Base-by-base conservation (phyloP, 345 rosid genomes). In the Eucalyptus curtisii region DNA sequence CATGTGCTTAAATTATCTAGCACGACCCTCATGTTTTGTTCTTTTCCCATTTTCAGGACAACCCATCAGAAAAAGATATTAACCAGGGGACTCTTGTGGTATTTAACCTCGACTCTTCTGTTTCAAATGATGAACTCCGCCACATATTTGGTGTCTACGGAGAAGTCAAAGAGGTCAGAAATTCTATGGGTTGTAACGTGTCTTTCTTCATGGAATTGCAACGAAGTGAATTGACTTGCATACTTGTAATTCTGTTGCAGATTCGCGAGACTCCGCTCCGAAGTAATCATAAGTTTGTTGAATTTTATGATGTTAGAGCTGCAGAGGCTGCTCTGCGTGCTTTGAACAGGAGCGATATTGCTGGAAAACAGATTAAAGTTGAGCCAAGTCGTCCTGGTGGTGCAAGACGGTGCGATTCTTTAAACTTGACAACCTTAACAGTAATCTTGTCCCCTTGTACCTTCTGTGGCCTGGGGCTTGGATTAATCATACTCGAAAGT, bases 231-330 rank as follows among this genome's bases (percentile, higher is more conserved):
- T 47, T 55, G 15, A 52, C 47, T 55, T 27, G 86, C 61, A 66
- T 40, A 71, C 30, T 64, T 79, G 64, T 79, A 33, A n/a, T 24
- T 88, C 79, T 57, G 61, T 88, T 31, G 87, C 91, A 92, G 93
- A 90, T 92, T 17, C 87, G 87, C 42, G 92, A 90, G 89, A 88
- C 87, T 47, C 90, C 90, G 5, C 89, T 89, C 27, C 88, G 89
- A 86, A 88, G 86, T 89, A 90, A 90, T 89, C 90, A 91, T 48
- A 92, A 90, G 87, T 90, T 81, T 68, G 53, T 92, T 87, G 93
- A 92, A 85, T 92, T 90, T 89, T 92, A 91, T 87, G 93, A 92
- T 88, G 89, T 90, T 59, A 89, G 93, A 92, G 92, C 91, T 57
- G 91, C 93, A 68, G 92, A 92, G 80, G 91, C 93, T 68, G 91